Conservation (phyloP, 306 rosid genomes). For the Myrica gale region DNA sequence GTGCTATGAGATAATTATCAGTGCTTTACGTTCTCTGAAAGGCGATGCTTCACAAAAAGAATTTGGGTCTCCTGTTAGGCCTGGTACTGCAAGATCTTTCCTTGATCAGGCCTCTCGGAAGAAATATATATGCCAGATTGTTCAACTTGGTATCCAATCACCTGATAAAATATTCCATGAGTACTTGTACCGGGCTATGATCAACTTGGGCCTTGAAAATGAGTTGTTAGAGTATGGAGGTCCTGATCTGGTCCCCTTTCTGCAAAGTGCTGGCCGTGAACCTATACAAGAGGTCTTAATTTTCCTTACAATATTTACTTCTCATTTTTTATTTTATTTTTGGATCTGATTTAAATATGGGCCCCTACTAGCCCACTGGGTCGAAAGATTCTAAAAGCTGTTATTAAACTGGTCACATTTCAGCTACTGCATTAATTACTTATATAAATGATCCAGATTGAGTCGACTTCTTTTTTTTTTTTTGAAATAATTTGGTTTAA, state of each 20-base stretch:
- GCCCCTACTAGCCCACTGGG: no score
- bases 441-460: no score
- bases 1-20: slow-evolving; percentile 87
- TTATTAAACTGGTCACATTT: no score
- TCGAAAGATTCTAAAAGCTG: no score
- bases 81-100: slow-evolving; percentile 54
- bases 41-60: slow-evolving; percentile 63
- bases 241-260: slow-evolving; percentile 85
- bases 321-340: slow-evolving; percentile 22
- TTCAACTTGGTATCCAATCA: slow-evolving; percentile 92
- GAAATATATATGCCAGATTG: slow-evolving; percentile 82
- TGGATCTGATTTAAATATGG: slow-evolving; percentile 22
- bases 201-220: slow-evolving; percentile 89
- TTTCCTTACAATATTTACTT: slow-evolving; percentile 13
- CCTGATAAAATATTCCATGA: slow-evolving; percentile 85
- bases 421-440: no score
- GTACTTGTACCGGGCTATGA: slow-evolving; percentile 88
- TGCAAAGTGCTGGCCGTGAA: slow-evolving; percentile 78
- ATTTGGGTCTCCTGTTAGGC: slow-evolving; percentile 74
- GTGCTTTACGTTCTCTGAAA: slow-evolving; percentile 75
- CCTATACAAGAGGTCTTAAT: slow-evolving; percentile 65
- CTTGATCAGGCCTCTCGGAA: slow-evolving; percentile 78
- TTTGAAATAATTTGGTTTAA: no score
- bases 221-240: slow-evolving; percentile 94
- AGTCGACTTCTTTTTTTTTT: no score